Evolutionary conservation across 78 protist genomes (phyloP), one percentile per base, ranked within the genome.

Genomic region (Tieghemostelium lacteum): DNA sequence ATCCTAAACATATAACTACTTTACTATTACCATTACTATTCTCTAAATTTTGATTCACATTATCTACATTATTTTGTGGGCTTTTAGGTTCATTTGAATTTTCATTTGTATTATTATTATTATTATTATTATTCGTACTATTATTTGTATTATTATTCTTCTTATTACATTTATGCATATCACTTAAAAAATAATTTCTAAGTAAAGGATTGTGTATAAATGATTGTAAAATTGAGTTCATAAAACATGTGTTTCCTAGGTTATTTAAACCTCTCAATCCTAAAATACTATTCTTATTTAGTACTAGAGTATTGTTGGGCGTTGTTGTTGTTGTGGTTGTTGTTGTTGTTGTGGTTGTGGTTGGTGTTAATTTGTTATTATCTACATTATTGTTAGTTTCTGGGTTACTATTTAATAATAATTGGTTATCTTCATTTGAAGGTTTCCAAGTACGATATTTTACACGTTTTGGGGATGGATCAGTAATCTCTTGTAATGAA

Each of bases 211-310:
- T 83, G 74, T 87, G 94, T 29, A 87, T 14, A 28, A 88, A 62
- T 24, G 93, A 61, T 76, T 95, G 96, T 22, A 95, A 42, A 34
- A 95, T 61, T 69, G 91, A 75, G 49, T 74, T 89, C 95, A 95
- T 94, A 73, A 95, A 95, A 75, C 97, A 95, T 0, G 97, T 93
- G 60, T 93, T 88, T 39, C 97, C 97, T 17, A 95, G 64, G 73
- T 95, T 95, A 76, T 80, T 64, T 55, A 95, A 36, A 3, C 97
- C 97, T 37, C 97, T 94, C 36, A 95, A 58, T 10, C 96, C 96
- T 14, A 86, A 34, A 31, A 45, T 45, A 14, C 58, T 31, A 54
- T 67, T 71, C 1, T n/a, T 34, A 20, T 33, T 24, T 5, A 34
- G n/a, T n/a, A n/a, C n/a, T n/a, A n/a, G n/a, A n/a, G n/a, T n/a